A percentile compares a stretch with the other conserved stretches of the same genome.
Evolutionary conservation across 176 grass and related monocot genomes (phyloP).

Genomic region (Avena sativa): DNA sequence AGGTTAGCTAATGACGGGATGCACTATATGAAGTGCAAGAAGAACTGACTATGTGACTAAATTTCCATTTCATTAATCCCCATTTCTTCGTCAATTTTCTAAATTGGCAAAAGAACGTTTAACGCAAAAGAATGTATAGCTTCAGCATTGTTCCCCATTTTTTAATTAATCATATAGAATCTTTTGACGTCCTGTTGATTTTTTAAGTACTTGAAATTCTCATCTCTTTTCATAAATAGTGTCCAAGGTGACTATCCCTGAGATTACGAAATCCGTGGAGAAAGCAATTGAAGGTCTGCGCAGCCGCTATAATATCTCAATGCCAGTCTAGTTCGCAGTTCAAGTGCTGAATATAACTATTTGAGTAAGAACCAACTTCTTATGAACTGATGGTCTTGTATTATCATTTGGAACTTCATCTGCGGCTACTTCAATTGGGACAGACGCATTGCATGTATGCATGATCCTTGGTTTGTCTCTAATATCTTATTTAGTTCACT

Average conservation of each 20-base stretch:
- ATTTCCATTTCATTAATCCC: not conserved
- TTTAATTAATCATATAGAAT: not conserved
- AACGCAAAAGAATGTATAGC: no score
- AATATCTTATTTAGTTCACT: not conserved
- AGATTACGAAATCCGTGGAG: conserved; percentile 51
- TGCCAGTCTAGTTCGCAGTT: conserved; percentile 37
- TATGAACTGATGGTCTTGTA: not conserved
- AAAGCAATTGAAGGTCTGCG: conserved; percentile 50
- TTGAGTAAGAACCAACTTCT: conserved; percentile 40
- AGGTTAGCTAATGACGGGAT: conserved; percentile 12
- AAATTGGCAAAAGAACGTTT: not conserved
- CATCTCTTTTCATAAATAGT: conserved; percentile 44
- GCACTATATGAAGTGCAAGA: not conserved
- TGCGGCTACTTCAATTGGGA: not conserved
- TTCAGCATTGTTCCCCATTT: not conserved
- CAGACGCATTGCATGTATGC: not conserved
- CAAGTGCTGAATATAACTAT: conserved; percentile 32
- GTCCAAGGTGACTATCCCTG: conserved; percentile 57
- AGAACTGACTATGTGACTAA: not conserved
- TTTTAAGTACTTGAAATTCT: conserved; percentile 7
- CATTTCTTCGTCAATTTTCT: not conserved
- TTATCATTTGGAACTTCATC: not conserved
- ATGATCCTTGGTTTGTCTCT: not conserved
- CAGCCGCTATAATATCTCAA: conserved; percentile 51
- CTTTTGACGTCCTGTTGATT: not conserved